These are phyloP conservation scores for Diplogelasinospora grovesii DNA, from an alignment of 495 filamentous ascomycete genomes.

Conservation along the genomic window DNA sequence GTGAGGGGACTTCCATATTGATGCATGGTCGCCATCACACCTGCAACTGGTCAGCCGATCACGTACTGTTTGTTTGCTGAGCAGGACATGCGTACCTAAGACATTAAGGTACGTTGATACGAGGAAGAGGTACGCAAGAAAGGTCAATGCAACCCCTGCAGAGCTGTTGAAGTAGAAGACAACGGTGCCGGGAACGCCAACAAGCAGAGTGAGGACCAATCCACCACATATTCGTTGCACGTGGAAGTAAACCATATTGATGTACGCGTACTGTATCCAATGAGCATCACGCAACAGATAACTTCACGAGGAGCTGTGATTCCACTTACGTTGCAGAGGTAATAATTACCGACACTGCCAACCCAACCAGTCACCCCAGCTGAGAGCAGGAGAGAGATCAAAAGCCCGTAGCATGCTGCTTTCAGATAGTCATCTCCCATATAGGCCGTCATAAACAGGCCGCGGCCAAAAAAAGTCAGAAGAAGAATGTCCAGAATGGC, in stretches of 20 bases:
- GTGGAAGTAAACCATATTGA: constrained; percentile 26
- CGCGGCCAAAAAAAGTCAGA: constrained; percentile 20
- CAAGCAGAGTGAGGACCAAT: constrained; percentile 16
- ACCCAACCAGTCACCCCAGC: constrained; percentile 26
- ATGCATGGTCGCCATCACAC: constrained; percentile 27
- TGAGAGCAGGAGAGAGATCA: constrained; percentile 20
- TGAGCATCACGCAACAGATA: background rate
- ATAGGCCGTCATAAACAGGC: constrained; percentile 24
- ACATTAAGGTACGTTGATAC: constrained; percentile 46
- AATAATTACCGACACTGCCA: constrained; percentile 27
- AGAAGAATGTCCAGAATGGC: constrained; percentile 21
- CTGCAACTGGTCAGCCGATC: constrained; percentile 4
- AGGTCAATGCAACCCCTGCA: constrained; percentile 35
- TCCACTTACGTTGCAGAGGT: constrained; percentile 18
- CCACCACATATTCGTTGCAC: constrained; percentile 23
- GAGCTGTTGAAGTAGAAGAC: constrained; percentile 11
- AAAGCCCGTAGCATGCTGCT: constrained; percentile 17
- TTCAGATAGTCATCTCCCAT: constrained; percentile 16
- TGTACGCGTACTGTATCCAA: constrained; percentile 18
- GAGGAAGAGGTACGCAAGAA: constrained; percentile 43
- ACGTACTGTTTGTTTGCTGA: too few relatives aligned
- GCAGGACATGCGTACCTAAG: constrained; percentile 35
- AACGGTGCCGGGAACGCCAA: constrained; percentile 11
- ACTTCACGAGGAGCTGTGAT: background rate
- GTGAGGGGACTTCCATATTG: constrained; percentile 20